Conservation (phyloP, 139 green algal species). For the Spirogloea muscicola region DNA sequence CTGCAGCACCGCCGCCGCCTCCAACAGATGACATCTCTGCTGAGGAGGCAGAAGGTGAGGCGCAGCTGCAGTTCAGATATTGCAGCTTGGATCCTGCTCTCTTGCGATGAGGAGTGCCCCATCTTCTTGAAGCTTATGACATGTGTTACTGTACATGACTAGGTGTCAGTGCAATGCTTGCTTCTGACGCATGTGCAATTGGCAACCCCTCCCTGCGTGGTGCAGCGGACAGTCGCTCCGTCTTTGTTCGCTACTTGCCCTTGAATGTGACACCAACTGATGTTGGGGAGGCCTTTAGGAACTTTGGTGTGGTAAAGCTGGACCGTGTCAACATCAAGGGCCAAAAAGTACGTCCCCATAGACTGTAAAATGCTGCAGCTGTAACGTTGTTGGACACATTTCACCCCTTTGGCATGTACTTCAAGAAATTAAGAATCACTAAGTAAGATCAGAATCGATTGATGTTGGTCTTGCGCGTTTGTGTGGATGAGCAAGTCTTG, state of each 20-base stretch:
- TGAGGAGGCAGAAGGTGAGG: background rate
- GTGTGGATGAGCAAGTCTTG: too few species aligned
- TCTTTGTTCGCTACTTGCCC: slow-evolving; percentile 6
- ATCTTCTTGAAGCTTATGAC: background rate
- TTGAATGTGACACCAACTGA: background rate
- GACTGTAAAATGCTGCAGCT: too few species aligned
- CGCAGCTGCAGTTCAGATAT: background rate
- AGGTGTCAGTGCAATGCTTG: background rate
- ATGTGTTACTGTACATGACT: background rate
- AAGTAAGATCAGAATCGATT: too few species aligned
- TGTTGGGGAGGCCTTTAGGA: background rate
- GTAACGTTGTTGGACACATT: too few species aligned
- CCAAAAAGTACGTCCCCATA: too few species aligned
- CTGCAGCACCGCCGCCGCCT: background rate
- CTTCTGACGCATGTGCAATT: background rate
- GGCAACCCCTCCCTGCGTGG: background rate
- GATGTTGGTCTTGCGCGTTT: too few species aligned
- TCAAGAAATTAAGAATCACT: too few species aligned
- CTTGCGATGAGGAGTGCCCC: background rate
- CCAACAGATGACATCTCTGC: background rate
- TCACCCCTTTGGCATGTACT: too few species aligned
- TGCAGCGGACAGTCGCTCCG: background rate
- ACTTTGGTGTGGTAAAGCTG: too few species aligned
- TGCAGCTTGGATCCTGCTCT: background rate
- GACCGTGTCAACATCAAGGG: too few species aligned